Evolutionary conservation across 352 stramenopile species (phyloP).

Genomic region (Globisporangium barbulae): DNA sequence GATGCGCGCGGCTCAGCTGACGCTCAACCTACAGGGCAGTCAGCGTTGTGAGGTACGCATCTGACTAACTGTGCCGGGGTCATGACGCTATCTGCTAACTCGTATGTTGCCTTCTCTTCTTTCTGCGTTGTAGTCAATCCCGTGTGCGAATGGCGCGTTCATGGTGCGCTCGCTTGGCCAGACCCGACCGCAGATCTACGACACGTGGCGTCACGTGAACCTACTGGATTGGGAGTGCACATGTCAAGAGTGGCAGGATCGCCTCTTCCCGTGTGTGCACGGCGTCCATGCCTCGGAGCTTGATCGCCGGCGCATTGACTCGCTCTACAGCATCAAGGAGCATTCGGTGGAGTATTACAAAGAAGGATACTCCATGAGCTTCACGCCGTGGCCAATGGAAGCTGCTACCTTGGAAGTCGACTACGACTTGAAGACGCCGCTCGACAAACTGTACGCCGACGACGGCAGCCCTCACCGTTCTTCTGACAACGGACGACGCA

Average conservation of each 20-base stretch:
- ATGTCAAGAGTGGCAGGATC: conserved; percentile 80
- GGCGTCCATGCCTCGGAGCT: conserved; percentile 71
- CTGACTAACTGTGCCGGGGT: neutral
- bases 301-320: conserved; percentile 67
- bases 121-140: conserved; percentile 50
- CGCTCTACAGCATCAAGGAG: conserved; percentile 61
- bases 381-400: conserved; percentile 65
- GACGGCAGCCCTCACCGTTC: conserved; percentile 24
- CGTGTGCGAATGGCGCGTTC: conserved; percentile 72
- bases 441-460: conserved; percentile 60
- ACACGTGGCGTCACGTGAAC: conserved; percentile 77
- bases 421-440: conserved; percentile 48
- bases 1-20: conserved; percentile 54
- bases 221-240: conserved; percentile 73
- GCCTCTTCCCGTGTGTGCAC: conserved; percentile 73
- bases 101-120: neutral
- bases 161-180: conserved; percentile 75
- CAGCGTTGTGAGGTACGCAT: conserved; percentile 71
- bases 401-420: conserved; percentile 40
- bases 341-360: conserved; percentile 70
- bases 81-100: neutral
- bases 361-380: conserved; percentile 52
- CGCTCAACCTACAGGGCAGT: conserved; percentile 68
- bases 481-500: conserved; percentile 14
- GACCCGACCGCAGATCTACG: conserved; percentile 47